Evolutionary conservation across 1,284 basidiomycete species (phyloP).

Genomic region (Phellopilus nigrolimitatus): DNA sequence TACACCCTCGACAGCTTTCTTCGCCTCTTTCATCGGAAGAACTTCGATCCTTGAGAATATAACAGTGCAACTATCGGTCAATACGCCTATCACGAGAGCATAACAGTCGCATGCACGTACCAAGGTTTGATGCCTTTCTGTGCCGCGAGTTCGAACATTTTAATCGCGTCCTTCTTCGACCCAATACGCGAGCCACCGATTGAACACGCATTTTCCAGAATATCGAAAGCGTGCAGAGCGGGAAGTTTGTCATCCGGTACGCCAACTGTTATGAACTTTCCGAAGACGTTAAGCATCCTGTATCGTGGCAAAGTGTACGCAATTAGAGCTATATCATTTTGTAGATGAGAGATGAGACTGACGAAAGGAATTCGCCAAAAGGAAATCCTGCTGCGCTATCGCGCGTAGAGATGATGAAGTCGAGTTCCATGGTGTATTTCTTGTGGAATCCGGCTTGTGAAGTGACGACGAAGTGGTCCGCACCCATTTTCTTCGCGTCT

Average conservation of each 20-base stretch:
- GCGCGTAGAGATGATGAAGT: constrained; percentile 44
- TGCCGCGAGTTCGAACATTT: constrained; percentile 26
- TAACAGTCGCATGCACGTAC: neutral
- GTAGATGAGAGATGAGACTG: constrained; percentile 35
- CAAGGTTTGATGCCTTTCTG: constrained; percentile 37
- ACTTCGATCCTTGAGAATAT: constrained; percentile 37
- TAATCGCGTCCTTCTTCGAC: constrained; percentile 15
- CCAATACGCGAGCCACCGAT: constrained; percentile 17
- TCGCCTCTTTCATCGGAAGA: constrained; percentile 53
- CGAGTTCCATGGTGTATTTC: constrained; percentile 32
- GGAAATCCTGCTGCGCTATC: constrained; percentile 26
- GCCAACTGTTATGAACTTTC: constrained; percentile 16
- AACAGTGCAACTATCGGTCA: neutral
- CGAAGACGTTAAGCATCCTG: constrained; percentile 17
- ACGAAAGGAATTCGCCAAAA: too few species aligned
- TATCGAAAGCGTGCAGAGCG: neutral
- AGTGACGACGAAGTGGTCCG: constrained; percentile 35
- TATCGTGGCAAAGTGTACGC: neutral
- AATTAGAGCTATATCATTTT: neutral
- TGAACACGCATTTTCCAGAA: constrained; percentile 11
- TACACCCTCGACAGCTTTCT: constrained; percentile 48
- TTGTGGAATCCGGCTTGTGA: constrained; percentile 28
- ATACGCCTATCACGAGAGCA: too few species aligned
- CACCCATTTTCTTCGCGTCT: constrained; percentile 45
- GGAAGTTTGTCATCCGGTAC: constrained; percentile 12